Evolutionary conservation across 768 basidiomycete genomes (phyloP), one percentile per base, ranked within the genome.

Genomic region (Hysterangium stoloniferum): DNA sequence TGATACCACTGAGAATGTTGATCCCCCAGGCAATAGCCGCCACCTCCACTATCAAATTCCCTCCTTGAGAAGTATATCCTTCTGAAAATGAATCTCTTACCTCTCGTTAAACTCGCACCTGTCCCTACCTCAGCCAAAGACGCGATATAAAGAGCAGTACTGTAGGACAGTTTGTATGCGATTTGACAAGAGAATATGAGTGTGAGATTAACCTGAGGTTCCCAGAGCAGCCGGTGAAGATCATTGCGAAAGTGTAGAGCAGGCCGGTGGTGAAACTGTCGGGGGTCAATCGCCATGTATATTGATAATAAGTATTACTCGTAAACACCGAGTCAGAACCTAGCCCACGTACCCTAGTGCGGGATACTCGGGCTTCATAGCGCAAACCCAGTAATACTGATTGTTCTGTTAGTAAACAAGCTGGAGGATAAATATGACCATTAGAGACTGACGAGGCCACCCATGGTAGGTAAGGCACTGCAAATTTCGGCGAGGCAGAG

Each of bases 331-430:
- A 41, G 19, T 37, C 32, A 46, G 15, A 49, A 46, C 19, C 49
- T 54, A 32, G 2, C 17, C 61, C 73, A 62, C 59, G 75, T 74
- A 80, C 17, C 77, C 78, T 4, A 79, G 66, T 15, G 77, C 63
- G 1, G 77, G 78, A 12, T 65, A 53, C 41, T 77, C 68, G 0
- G 77, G 75, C 56, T 78, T 77, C 75, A 79, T 75, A 57, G 71
- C 74, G 64, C 76, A 79, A 9, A 78, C 77, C 78, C 78, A 79
- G 58, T 79, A 80, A 60, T 80, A 80, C 49, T 51, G 7, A n/a
- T 8, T n/a, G 17, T n/a, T 8, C 37, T 40, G 8, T 8, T 40
- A 11, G 8, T 8, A 49, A 49, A 22, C 34, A 40, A 25, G 12
- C 4, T 49, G 17, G 15, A 42, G 28, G 17, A 31, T 4, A 42